Conservation (phyloP, 768 basidiomycete species). For the Botryobasidium botryosum region DNA sequence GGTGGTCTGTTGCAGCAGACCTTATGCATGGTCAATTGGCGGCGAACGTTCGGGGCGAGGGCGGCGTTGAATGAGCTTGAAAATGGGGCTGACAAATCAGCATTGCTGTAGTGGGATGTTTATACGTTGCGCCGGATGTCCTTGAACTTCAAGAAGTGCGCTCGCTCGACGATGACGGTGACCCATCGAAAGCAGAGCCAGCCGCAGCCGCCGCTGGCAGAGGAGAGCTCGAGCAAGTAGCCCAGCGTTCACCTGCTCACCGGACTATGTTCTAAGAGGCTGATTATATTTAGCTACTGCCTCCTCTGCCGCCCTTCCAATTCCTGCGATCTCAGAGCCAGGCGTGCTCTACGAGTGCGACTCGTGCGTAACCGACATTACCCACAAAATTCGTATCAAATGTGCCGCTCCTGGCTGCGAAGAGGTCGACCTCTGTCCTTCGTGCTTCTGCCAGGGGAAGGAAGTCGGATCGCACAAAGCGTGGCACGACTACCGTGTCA, state of each 20-base stretch:
- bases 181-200: conserved; percentile 10
- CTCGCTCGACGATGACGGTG: conserved; percentile 8
- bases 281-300: neutral
- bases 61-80: too few species aligned
- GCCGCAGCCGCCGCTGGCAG: neutral
- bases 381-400: conserved; percentile 92
- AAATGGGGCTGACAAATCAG: too few species aligned
- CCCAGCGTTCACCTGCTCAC: neutral
- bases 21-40: too few species aligned
- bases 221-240: neutral
- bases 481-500: conserved; percentile 79
- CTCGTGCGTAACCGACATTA: conserved; percentile 70
- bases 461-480: conserved; percentile 76
- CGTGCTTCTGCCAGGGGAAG: conserved; percentile 83
- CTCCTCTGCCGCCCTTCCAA: neutral
- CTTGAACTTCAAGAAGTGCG: too few species aligned
- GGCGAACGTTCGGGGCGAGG: too few species aligned
- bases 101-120: too few species aligned
- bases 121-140: too few species aligned
- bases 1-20: too few species aligned
- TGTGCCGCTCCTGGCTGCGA: conserved; percentile 74
- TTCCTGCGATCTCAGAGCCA: conserved; percentile 30
- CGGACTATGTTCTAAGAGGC: neutral
- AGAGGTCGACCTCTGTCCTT: conserved; percentile 80
- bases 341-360: conserved; percentile 76